A percentile compares a stretch with the other conserved stretches of the same genome.
phyloP scores from a whole-genome alignment of 164 flowering plant genomes.

The Dillenia turbinata region DNA sequence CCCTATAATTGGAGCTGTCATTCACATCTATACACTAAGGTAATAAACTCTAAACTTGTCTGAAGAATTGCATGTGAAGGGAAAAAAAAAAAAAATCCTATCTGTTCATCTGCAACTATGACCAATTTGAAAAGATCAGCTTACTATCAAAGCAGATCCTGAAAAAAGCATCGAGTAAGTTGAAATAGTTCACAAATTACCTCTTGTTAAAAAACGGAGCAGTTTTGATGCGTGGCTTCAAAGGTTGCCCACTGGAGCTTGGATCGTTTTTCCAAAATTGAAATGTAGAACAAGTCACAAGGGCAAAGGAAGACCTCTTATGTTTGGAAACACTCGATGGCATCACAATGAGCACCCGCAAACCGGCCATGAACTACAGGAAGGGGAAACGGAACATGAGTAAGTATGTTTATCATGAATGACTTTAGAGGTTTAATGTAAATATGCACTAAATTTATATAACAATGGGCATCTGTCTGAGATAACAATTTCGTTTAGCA shows the following conservation, averaged over 20 bases:
- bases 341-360: no score
- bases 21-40: not conserved
- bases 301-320: slow-evolving; percentile 18
- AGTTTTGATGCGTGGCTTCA: slow-evolving; percentile 18
- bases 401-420: no score
- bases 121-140: not conserved
- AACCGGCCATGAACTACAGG: no score
- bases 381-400: no score
- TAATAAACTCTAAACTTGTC: not conserved
- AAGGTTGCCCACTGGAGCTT: slow-evolving; percentile 14
- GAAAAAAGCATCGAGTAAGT: no score
- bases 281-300: slow-evolving; percentile 15
- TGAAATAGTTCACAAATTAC: slow-evolving; percentile 11
- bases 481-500: no score
- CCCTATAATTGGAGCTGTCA: not conserved
- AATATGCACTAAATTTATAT: no score
- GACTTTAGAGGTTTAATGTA: no score
- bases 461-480: no score
- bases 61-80: no score
- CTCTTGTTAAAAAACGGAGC: slow-evolving; percentile 19
- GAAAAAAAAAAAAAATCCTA: not conserved
- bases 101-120: not conserved
- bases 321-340: not conserved
- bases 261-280: slow-evolving; percentile 20
- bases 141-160: not conserved